Evolutionary conservation across 371 early-diverging fungal species (phyloP).

Genomic region (Fennellomyces sp.): DNA sequence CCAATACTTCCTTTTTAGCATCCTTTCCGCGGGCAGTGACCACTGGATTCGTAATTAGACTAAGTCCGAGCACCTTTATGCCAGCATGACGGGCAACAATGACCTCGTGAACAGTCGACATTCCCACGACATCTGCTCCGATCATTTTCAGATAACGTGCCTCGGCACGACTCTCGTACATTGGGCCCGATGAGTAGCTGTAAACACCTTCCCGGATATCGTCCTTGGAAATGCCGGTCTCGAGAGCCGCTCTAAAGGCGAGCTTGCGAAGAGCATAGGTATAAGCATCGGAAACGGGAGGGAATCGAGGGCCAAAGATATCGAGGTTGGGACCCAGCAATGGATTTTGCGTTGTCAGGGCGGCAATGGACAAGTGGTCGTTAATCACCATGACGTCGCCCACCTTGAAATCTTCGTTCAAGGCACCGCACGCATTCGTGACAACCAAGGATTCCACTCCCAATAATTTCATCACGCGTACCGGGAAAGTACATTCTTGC

Average conservation of each 20-base stretch:
- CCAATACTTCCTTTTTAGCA: conserved; percentile 61
- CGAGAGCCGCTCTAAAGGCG: conserved; percentile 65
- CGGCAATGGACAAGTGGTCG: conserved; percentile 89
- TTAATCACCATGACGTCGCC: conserved; percentile 89
- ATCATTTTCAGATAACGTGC: conserved; percentile 72
- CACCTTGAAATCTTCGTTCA: conserved; percentile 79
- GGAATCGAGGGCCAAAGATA: conserved; percentile 92
- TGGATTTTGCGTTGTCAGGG: conserved; percentile 80
- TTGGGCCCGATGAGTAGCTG: conserved; percentile 87
- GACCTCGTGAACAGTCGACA: conserved; percentile 97
- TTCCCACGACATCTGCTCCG: conserved; percentile 93
- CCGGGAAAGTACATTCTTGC: conserved; percentile 82
- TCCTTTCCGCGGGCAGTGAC: conserved; percentile 67
- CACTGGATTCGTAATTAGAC: conserved; percentile 87
- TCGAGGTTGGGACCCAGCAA: conserved; percentile 86
- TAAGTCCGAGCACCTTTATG: conserved; percentile 83
- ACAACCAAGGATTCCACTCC: conserved; percentile 82
- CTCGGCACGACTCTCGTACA: conserved; percentile 91
- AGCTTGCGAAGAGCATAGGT: conserved; percentile 78
- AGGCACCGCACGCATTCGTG: conserved; percentile 93
- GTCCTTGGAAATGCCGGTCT: conserved; percentile 51
- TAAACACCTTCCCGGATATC: conserved; percentile 85
- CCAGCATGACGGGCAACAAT: conserved; percentile 92
- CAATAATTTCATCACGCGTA: conserved; percentile 86
- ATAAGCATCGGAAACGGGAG: conserved; percentile 90